Evolutionary conservation across 2,329 filamentous ascomycete genomes (phyloP), one percentile per base, ranked within the genome.

Genomic region (Furcasterigmium sp.): DNA sequence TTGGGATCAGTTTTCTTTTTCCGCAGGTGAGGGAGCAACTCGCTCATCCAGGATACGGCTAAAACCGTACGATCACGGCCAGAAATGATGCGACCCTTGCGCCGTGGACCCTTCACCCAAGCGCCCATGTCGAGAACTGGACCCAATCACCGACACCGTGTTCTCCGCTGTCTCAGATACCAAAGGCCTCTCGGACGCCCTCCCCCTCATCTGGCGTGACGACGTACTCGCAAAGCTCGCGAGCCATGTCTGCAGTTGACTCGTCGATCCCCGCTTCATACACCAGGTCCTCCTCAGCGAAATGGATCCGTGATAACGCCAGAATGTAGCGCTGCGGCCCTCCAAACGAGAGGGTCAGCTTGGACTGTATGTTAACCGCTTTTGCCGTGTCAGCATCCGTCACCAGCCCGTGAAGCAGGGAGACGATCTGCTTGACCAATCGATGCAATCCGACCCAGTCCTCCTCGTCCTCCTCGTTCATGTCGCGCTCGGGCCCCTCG

Each of bases 271-370:
- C 84, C 2, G 73, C 71, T 62, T 96, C 90, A 21, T 94, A 73
- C 10, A 93, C 76, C 8, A 87, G 63, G 23, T 88, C 85, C 48
- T 95, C 88, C 39, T 82, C 80, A 6, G 81, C 84, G 60, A 95
- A 96, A 0, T 87, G 89, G n/a, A 97, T 67, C 34, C 91, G 70
- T 0, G 88, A 90, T 36, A 98, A 68, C 3, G 82, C 81, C 9
- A 96, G 78, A 1, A 94, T 70, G 55, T 94, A 91, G 41, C 90
- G 89, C 56, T 95, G 89, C 41, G 80, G 78, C 1, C 84, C 87
- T 3, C 88, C 87, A 5, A 80, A 74, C 0, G 87, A 78, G 8
- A 77, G 76, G 0, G 76, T 73, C 5, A 95, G 70, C 60, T 91
- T 94, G 39, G 78, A 74, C 39, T 81, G 76, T 49, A 94, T 78